Conservation (phyloP, 2,329 filamentous ascomycete species). For the Cladosporium cucumerinum region DNA sequence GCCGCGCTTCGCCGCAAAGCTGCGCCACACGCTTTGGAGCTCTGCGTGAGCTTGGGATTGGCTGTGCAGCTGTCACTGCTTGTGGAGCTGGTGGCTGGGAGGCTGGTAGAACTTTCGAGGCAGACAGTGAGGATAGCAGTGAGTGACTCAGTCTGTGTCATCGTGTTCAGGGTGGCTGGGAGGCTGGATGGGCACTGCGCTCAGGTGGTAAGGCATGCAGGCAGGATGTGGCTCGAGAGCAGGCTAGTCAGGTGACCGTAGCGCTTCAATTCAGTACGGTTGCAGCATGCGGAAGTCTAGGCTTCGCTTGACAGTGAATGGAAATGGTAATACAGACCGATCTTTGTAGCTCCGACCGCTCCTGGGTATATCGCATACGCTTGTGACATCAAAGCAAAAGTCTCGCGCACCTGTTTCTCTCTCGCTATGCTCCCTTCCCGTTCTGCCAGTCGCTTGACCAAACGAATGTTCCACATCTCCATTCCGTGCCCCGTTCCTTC, state of each 20-base stretch:
- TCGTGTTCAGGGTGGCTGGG: neutral
- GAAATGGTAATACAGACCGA: neutral
- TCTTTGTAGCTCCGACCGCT: neutral
- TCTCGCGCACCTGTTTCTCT: neutral
- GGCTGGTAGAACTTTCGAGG: neutral
- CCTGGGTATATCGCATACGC: constrained; percentile 1
- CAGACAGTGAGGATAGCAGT: neutral
- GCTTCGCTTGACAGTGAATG: neutral
- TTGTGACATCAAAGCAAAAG: neutral
- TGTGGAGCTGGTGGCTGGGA: neutral
- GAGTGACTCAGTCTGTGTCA: neutral
- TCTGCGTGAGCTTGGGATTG: neutral
- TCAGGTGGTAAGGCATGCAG: neutral
- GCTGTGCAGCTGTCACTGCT: neutral
- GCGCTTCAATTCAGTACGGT: neutral
- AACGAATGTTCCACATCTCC: constrained; percentile 83
- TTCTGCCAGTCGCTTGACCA: constrained; percentile 63
- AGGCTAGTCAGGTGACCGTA: neutral
- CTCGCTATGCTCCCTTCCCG: constrained; percentile 11
- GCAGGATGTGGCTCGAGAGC: neutral
- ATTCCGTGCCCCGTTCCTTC: constrained; percentile 79
- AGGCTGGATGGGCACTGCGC: neutral
- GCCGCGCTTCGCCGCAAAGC: neutral
- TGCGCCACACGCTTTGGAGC: neutral
- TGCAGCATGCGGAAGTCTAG: neutral